A percentile compares a stretch with the other conserved stretches of the same genome.
Conservation (phyloP, 768 basidiomycete species). For the Ramaria rubella region DNA sequence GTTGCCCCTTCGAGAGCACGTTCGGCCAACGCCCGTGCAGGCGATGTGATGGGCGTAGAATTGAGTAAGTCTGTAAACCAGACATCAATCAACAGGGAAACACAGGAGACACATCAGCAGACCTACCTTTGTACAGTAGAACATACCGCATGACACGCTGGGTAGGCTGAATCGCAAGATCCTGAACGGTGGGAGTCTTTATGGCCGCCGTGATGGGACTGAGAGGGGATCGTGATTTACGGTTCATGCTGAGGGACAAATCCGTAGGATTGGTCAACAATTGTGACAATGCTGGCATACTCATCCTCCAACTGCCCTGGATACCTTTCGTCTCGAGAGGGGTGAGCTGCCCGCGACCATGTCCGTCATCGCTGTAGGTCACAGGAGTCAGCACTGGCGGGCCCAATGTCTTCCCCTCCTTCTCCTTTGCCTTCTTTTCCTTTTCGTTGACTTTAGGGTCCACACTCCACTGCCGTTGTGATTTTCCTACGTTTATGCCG, state of each 20-base stretch:
- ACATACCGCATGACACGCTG: constrained; percentile 62
- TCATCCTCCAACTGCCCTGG: constrained; percentile 3
- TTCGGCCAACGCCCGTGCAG: constrained; percentile 47
- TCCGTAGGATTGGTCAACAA: background rate
- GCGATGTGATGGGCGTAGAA: constrained; percentile 42
- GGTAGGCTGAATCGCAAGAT: constrained; percentile 56
- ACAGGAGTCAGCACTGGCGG: background rate
- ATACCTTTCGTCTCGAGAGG: background rate
- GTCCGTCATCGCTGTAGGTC: background rate
- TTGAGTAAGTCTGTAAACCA: constrained; percentile 40
- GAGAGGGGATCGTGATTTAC: background rate
- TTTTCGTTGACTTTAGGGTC: background rate
- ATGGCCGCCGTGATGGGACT: background rate
- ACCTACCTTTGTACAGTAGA: constrained; percentile 50
- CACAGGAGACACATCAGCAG: background rate
- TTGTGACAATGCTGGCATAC: background rate
- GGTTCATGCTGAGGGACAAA: background rate
- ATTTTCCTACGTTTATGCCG: background rate
- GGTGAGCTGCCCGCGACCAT: background rate
- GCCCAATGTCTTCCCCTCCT: background rate
- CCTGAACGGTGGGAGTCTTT: constrained; percentile 36
- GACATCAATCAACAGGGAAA: background rate
- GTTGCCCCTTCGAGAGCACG: constrained; percentile 50
- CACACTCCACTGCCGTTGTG: no score
- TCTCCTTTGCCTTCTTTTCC: background rate